phyloP scores from a whole-genome alignment of 176 grass and related monocot genomes.

The Oryza meridionalis region DNA sequence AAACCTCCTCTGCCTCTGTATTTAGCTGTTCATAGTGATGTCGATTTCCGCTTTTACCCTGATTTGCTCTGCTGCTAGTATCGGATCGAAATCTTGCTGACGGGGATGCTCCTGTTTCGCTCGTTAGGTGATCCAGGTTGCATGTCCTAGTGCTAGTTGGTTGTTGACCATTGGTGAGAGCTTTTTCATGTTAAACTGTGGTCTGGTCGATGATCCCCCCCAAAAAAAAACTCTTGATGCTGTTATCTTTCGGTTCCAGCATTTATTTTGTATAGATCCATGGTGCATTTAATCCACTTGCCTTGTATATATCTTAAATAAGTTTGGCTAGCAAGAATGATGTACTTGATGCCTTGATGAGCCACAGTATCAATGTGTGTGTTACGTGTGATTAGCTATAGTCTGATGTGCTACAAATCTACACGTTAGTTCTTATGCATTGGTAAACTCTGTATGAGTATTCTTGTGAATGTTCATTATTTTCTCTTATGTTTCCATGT shows the following conservation, averaged over 20 bases:
- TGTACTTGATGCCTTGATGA: neutral
- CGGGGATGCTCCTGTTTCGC: too few species aligned
- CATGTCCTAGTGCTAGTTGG: neutral
- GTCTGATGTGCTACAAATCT: neutral
- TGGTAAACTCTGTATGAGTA: neutral
- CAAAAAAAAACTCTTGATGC: too few species aligned
- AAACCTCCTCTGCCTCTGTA: too few species aligned
- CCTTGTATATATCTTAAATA: neutral
- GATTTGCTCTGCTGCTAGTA: neutral
- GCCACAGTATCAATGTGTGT: too few species aligned
- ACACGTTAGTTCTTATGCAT: neutral
- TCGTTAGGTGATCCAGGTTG: neutral
- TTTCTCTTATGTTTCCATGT: neutral
- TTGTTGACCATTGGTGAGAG: constrained; percentile 1
- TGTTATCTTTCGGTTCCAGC: neutral
- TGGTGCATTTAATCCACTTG: neutral
- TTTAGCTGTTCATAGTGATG: neutral
- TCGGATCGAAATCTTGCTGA: constrained; percentile 2
- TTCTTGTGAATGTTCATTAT: constrained; percentile 10
- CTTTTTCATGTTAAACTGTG: neutral
- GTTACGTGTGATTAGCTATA: neutral
- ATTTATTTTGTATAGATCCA: neutral
- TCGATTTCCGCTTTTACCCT: neutral
- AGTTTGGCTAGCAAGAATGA: neutral
- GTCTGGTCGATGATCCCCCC: too few species aligned